These are phyloP conservation scores for Sphagnurus paluster DNA, from an alignment of 1,284 basidiomycete genomes.

Conservation along the genomic window DNA sequence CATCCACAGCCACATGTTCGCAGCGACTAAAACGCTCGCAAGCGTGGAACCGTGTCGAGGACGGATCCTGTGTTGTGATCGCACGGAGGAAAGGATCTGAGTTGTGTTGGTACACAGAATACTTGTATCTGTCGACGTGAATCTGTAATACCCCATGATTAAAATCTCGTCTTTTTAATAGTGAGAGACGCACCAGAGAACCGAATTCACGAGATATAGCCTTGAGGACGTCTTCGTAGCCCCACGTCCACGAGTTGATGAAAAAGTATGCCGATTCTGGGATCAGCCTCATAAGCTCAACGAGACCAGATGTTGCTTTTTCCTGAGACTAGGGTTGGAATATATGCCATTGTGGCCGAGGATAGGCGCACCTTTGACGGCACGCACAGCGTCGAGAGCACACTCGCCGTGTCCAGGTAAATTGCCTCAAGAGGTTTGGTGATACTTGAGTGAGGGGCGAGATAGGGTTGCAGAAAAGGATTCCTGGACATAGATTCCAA, in stretches of 20 bases:
- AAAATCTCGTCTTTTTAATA: not conserved
- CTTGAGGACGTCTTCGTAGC: constrained; percentile 85
- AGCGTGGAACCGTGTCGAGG: constrained; percentile 81
- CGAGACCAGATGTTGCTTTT: constrained; percentile 64
- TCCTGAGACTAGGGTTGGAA: constrained; percentile 56
- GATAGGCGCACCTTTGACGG: constrained; percentile 82
- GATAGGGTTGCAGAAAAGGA: constrained; percentile 70
- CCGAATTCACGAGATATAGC: constrained; percentile 67
- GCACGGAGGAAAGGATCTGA: constrained; percentile 64
- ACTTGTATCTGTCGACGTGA: constrained; percentile 89
- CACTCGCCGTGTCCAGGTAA: constrained; percentile 82
- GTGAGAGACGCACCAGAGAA: constrained; percentile 45
- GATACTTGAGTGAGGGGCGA: constrained; percentile 36
- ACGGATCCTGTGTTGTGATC: constrained; percentile 64
- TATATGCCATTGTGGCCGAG: too few relatives aligned
- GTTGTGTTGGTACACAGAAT: constrained; percentile 59
- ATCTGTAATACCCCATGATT: constrained; percentile 59
- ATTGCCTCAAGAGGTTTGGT: constrained; percentile 70
- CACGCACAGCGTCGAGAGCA: constrained; percentile 60
- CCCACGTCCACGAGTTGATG: constrained; percentile 93
- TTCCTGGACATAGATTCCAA: constrained; percentile 67
- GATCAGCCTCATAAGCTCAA: constrained; percentile 69
- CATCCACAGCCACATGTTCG: constrained; percentile 52
- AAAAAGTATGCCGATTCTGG: constrained; percentile 77
- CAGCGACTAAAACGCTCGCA: constrained; percentile 86